Base-by-base conservation (phyloP, 2,329 filamentous ascomycete species). In the Botrytis cinerea region DNA sequence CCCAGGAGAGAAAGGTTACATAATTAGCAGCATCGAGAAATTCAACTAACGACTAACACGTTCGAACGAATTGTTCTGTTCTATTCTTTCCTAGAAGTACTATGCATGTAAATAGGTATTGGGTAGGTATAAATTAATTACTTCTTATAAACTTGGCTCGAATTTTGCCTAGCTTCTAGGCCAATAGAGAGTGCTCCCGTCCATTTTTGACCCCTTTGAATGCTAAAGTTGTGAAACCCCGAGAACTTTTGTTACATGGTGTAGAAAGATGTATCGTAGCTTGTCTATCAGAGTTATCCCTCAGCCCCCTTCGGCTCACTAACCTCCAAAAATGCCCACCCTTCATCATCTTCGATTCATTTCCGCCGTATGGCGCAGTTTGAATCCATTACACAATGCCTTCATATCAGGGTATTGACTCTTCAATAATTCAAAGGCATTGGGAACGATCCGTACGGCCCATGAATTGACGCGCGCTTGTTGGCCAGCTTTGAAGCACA, bases 381-480 rank as follows among this genome's bases (percentile, higher is more conserved):
- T 98, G 87, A 98, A 98, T 9, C 95, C 96, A 84, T 99, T 99
- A 86, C 95, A 97, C 76, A 99, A 85, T 67, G 94, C 94, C 78
- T 92, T 89, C 93, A 98, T 97, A 80, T 98, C 95, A 0, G 96
- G 95, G 81, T 99, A 99, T 70, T 92, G 89, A 77, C 93, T 92
- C 77, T 92, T 93, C 83, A 94, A 90, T 79, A 99, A 87, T 84
- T 98, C 94, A 81, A 95, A 99, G 8, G 93, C 96, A 79, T 97
- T 93, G 3, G 96, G 96, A 28, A 98, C 92, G 54, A 98, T 91
- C 78, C 96, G 95, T 76, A 99, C 93, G 8, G 90, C 89, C 91
- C 95, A 95, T 64, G 90, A 90, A 76, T 92, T 90, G 71, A 95
- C 89, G 62, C 86, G 87, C 4, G 93, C 92, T 67, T 87, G 86